Evolutionary conservation across 805 yeast species (phyloP), one percentile per base, ranked within the genome.

Genomic region (Lachancea mirantina): DNA sequence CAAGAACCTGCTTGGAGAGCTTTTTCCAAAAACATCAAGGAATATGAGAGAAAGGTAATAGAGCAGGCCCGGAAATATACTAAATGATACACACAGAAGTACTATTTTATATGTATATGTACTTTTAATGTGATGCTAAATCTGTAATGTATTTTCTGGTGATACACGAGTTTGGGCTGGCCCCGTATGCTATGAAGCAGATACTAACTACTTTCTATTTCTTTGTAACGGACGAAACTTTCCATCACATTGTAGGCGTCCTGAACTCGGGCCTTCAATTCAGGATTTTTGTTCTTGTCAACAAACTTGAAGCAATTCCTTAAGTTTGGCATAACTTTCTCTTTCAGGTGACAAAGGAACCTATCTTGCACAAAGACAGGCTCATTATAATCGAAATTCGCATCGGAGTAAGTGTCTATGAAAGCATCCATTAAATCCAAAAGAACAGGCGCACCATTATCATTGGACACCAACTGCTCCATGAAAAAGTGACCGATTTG

Each of bases 1-100:
- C 98, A 92, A 61, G 92, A 85, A 45, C 94, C 94, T 3, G 97
- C 98, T 2, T 92, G 88, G 84, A 79, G 79, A 57, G 84, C 89
- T 1, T 88, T 74, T 52, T 72, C 73, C 13, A 76, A 74, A 52
- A 84, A 85, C 54, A 72, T 71, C 49, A 64, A 67, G 0, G 62
- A 70, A 25, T 92, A 92, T 56, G 84, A 79, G 38, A 74, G 73
- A 55, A 80, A 75, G 48, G 95, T 92, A 18, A 63, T 62, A 43
- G 84, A 83, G 42, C 97, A 92, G 61, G 85, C 92, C 6, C 70
- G 72, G 51, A 71, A 67, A 52, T 89, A 82, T 53, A 70, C 82
- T 8, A 66, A 62, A 42, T 61, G 26, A 31, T 10, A n/a, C n/a
- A n/a, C n/a, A n/a, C n/a, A n/a, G n/a, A n/a, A n/a, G n/a, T n/a